A percentile compares a stretch with the other conserved stretches of the same genome.
Conservation (phyloP, 257 asterid species). For the Nicotiana tabacum region DNA sequence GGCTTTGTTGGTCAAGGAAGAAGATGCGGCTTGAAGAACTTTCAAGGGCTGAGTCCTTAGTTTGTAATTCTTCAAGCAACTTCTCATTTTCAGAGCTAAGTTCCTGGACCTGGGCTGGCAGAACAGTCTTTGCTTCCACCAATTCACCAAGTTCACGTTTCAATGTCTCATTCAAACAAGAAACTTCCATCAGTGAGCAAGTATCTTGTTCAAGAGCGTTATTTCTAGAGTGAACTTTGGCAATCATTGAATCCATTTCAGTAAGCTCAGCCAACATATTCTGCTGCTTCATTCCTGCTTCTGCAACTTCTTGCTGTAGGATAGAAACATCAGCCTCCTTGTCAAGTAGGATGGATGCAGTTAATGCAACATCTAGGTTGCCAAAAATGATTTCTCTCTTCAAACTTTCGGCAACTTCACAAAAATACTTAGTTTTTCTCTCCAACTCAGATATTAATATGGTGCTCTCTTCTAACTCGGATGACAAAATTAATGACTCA, state of each 20-base stretch:
- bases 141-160: conserved; percentile 25
- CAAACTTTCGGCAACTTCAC: conserved; percentile 45
- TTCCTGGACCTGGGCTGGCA: conserved; percentile 32
- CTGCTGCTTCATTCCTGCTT: conserved; percentile 23
- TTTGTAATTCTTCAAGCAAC: conserved; percentile 42
- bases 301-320: conserved; percentile 20
- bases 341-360: conserved; percentile 50
- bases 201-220: conserved; percentile 30
- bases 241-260: conserved; percentile 18
- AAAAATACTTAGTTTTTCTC: conserved; percentile 21
- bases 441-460: conserved; percentile 36
- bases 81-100: conserved; percentile 36
- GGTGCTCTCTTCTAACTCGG: conserved; percentile 49
- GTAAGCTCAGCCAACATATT: conserved; percentile 26
- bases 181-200: conserved; percentile 29
- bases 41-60: conserved; percentile 56
- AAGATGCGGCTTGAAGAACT: conserved; percentile 40
- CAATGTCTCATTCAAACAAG: conserved; percentile 20
- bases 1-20: conserved; percentile 45
- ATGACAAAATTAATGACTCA: conserved; percentile 45
- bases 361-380: conserved; percentile 49
- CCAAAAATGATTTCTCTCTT: conserved; percentile 44
- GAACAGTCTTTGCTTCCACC: conserved; percentile 26
- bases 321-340: conserved; percentile 33
- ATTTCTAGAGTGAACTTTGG: conserved; percentile 21